Evolutionary conservation across 495 filamentous ascomycete species (phyloP).

Genomic region (Penicillium coprophilum): DNA sequence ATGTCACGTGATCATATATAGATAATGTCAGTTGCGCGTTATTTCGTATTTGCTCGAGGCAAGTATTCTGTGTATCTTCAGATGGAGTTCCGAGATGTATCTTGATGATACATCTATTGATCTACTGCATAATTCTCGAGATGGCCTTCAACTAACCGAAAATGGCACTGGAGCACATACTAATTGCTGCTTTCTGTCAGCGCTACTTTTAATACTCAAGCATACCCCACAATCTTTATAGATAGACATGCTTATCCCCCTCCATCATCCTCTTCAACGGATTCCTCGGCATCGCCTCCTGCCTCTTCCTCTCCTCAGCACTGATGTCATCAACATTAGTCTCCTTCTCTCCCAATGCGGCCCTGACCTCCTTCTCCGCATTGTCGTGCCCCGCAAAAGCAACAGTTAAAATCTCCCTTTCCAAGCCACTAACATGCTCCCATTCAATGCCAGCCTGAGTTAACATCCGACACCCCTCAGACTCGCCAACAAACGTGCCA

Average conservation of each 20-base stretch:
- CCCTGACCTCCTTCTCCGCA: slow-evolving; percentile 33
- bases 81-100: not conserved
- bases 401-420: slow-evolving; percentile 75
- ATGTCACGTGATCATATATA: slow-evolving; percentile 19
- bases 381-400: slow-evolving; percentile 78
- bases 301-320: slow-evolving; percentile 35
- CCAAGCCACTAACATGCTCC: slow-evolving; percentile 69
- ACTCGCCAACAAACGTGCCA: slow-evolving; percentile 79
- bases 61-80: not conserved
- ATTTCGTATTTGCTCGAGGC: not conserved
- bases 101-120: not conserved
- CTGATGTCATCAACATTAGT: slow-evolving; percentile 40
- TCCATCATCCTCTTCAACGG: slow-evolving; percentile 53
- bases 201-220: not conserved
- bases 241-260: slow-evolving; percentile 26
- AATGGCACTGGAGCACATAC: not conserved
- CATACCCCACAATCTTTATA: not conserved
- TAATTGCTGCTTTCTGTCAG: not conserved
- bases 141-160: not conserved
- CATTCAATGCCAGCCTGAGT: slow-evolving; percentile 72
- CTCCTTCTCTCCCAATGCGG: slow-evolving; percentile 31
- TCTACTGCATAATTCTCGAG: not conserved
- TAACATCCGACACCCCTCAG: slow-evolving; percentile 69
- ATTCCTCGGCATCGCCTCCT: slow-evolving; percentile 40
- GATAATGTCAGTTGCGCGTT: not conserved